A percentile compares a stretch with the other conserved stretches of the same genome.
Evolutionary conservation across 108 stramenopile genomes (phyloP).

Genomic region (Chaetoceros tenuissimus): DNA sequence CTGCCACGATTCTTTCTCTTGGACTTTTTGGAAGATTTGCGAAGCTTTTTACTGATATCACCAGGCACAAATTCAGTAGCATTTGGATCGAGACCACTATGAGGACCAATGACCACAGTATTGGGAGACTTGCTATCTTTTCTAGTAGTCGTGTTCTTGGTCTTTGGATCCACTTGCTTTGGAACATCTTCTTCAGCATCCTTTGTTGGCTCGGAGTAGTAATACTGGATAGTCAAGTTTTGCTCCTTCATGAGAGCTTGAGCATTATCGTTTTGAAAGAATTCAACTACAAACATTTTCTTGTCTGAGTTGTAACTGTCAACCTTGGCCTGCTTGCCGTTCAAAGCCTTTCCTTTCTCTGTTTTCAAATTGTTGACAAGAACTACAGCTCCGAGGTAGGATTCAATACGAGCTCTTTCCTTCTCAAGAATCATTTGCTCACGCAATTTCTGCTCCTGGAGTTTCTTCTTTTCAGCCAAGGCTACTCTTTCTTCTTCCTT

Average conservation of each 20-base stretch:
- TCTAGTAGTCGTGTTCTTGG: too few relatives aligned
- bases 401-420: too few relatives aligned
- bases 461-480: conserved; percentile 10
- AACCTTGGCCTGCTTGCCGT: conserved; percentile 8
- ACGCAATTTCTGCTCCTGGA: conserved; percentile 15
- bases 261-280: conserved; percentile 7
- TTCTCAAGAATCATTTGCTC: conserved; percentile 15
- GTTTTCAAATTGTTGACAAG: conserved; percentile 18
- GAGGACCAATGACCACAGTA: conserved; percentile 9
- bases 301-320: conserved; percentile 12
- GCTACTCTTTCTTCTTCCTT: conserved; percentile 23
- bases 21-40: too few relatives aligned
- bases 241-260: conserved; percentile 16
- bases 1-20: too few relatives aligned
- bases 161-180: too few relatives aligned
- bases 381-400: too few relatives aligned
- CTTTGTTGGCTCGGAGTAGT: too few relatives aligned
- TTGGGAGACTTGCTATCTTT: conserved; percentile 5
- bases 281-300: conserved; percentile 21
- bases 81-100: too few relatives aligned
- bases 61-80: too few relatives aligned
- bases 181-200: too few relatives aligned
- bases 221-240: conserved; percentile 15
- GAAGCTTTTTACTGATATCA: too few relatives aligned
- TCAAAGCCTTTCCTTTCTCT: conserved; percentile 12